Evolutionary conservation across 495 filamentous ascomycete species (phyloP), one percentile per base, ranked within the genome.

Genomic region (Annulohypoxylon nitens): DNA sequence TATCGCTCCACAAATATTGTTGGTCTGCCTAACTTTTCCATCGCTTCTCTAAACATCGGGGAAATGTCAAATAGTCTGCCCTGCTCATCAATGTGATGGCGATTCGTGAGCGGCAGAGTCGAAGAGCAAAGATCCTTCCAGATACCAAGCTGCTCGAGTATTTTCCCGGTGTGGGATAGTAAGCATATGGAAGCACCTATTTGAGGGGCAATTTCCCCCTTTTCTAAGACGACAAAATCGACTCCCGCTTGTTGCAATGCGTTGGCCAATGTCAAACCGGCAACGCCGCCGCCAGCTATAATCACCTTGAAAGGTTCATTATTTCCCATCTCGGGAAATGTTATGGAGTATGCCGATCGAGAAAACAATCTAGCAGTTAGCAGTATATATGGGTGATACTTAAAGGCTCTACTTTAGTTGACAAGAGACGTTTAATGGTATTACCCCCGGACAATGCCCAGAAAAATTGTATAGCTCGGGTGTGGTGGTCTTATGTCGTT

Each of bases 71-170:
- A 68, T 37, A 72, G n/a, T 4, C 18, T 62, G 2, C 74, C 74
- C 7, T 59, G 43, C 30, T 73, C 14, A 30, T 67, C 70, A 54
- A 62, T 67, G 61, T 78, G 69, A 1, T 53, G 26, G 3, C 75
- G 69, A 16, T 54, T 41, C 9, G n/a, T 50, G 3, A 75, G 53
- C n/a, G 76, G 75, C 20, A 71, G 8, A 6, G 47, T 60, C 2
- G 26, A 67, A 0, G 71, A 62, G 1, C 58, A 25, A 20, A 79
- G 70, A 41, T 50, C 69, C 53, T 80, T 76, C 71, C 73, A 79
- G 0, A 83, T 55, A 0, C 81, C 83, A 5, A 87, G 61, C 67
- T 88, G 86, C 26, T 87, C 83, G 7, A 88, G 64, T 50, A 87
- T 78, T 7, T 80, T 77, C 14, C 65, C 60, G 4, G 78, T 84